phyloP scores from a whole-genome alignment of 2,329 filamentous ascomycete genomes.

The Calonectria hawksworthii region DNA sequence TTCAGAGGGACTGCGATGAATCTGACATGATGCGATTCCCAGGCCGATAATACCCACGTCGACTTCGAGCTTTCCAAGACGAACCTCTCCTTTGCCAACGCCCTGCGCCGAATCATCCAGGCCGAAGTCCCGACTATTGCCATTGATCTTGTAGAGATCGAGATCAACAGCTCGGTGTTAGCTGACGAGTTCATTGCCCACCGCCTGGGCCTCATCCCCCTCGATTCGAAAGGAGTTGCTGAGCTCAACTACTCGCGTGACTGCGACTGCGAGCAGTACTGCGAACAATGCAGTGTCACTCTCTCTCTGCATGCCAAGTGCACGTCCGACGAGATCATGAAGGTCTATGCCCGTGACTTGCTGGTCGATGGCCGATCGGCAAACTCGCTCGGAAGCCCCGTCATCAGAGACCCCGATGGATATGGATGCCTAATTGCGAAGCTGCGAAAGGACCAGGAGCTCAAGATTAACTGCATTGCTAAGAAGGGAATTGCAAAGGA shows the following conservation, averaged over 20 bases:
- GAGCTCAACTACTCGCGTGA: slow-evolving; percentile 90
- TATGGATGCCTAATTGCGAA: slow-evolving; percentile 91
- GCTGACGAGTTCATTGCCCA: slow-evolving; percentile 97
- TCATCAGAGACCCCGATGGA: slow-evolving; percentile 86
- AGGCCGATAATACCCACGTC: slow-evolving; percentile 86
- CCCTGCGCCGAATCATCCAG: slow-evolving; percentile 89
- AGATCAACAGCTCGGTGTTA: slow-evolving; percentile 94
- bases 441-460: slow-evolving; percentile 88
- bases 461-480: slow-evolving; percentile 91
- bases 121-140: slow-evolving; percentile 95
- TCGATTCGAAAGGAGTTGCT: slow-evolving; percentile 87
- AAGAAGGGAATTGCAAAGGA: slow-evolving; percentile 99
- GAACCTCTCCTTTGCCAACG: slow-evolving; percentile 93
- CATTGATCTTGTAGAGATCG: slow-evolving; percentile 94
- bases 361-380: slow-evolving; percentile 78
- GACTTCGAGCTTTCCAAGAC: slow-evolving; percentile 93
- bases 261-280: slow-evolving; percentile 97
- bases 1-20: slow-evolving; percentile 30
- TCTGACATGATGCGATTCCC: slow-evolving; percentile 41
- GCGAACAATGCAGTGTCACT: slow-evolving; percentile 90
- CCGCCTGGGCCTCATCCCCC: slow-evolving; percentile 89
- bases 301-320: slow-evolving; percentile 89
- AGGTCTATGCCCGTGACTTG: slow-evolving; percentile 92
- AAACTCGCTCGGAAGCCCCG: slow-evolving; percentile 84
- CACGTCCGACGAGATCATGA: slow-evolving; percentile 89